These are phyloP conservation scores for Chlorella sp. DNA, from an alignment of 139 green algal genomes.

Conservation along the genomic window DNA sequence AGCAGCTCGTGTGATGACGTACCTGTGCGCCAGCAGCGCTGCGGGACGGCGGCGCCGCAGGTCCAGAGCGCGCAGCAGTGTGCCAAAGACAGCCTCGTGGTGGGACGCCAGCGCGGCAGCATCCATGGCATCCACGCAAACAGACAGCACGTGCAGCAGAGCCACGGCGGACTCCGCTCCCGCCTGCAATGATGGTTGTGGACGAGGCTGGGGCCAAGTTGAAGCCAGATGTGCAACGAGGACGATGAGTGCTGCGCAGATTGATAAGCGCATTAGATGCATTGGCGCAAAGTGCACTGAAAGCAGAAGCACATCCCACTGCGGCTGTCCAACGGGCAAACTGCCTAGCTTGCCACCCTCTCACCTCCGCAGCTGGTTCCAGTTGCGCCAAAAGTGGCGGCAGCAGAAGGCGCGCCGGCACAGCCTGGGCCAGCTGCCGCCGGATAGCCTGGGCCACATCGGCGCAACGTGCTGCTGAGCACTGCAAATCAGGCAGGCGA, in stretches of 20 bases:
- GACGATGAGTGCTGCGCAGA: too few relatives aligned
- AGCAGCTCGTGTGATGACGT: background rate
- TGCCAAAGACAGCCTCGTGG: constrained; percentile 67
- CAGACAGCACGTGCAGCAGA: constrained; percentile 63
- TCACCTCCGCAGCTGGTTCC: constrained; percentile 43
- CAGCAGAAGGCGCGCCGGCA: constrained; percentile 80
- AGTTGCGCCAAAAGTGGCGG: constrained; percentile 65
- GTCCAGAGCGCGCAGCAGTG: constrained; percentile 84
- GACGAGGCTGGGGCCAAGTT: background rate
- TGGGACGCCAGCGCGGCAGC: constrained; percentile 58
- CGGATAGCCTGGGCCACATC: constrained; percentile 47
- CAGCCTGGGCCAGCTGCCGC: constrained; percentile 38
- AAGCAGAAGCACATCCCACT: too few relatives aligned
- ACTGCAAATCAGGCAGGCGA: background rate
- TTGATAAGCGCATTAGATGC: too few relatives aligned
- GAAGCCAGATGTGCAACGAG: background rate
- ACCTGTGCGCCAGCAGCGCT: constrained; percentile 1
- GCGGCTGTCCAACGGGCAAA: too few relatives aligned
- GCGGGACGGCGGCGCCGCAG: constrained; percentile 63
- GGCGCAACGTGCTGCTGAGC: constrained; percentile 17
- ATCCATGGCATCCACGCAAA: constrained; percentile 69
- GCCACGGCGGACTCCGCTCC: constrained; percentile 20
- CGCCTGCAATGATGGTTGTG: background rate
- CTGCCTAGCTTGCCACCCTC: background rate
- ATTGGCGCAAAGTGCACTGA: too few relatives aligned